Percentiles rank a stretch among this genome's conserved stretches.
phyloP scores from a whole-genome alignment of 169 alveolate species.

The Plasmodium coatneyi region DNA sequence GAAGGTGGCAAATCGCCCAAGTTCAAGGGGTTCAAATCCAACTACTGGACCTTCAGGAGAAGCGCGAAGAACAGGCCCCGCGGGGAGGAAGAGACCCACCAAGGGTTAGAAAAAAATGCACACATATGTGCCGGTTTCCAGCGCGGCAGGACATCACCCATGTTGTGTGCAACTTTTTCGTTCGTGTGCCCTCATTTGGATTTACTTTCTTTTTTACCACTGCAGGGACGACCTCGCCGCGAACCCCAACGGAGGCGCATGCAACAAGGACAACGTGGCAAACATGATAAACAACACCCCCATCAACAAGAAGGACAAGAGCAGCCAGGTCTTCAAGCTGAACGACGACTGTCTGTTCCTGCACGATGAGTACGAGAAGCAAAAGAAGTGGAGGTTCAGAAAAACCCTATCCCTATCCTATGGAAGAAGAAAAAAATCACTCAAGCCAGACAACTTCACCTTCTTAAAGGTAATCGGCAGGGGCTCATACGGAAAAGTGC shows the following conservation, averaged over 20 bases:
- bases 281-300: background rate
- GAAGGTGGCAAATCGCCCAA: background rate
- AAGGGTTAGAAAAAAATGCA: background rate
- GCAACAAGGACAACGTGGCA: constrained; percentile 2
- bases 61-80: background rate
- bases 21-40: background rate
- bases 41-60: background rate
- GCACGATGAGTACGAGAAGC: constrained; percentile 53
- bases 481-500: constrained; percentile 95
- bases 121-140: background rate
- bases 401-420: constrained; percentile 35
- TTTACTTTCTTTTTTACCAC: background rate
- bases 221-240: background rate
- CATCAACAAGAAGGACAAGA: background rate
- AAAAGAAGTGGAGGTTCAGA: background rate
- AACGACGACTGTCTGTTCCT: constrained; percentile 19
- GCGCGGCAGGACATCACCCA: background rate
- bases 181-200: background rate
- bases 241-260: background rate
- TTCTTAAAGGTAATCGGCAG: constrained; percentile 91
- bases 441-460: constrained; percentile 86
- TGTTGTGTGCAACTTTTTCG: background rate
- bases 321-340: background rate
- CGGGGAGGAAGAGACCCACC: background rate
- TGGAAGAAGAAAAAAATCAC: constrained; percentile 21